Conservation (phyloP, 768 basidiomycete genomes). For the Panellus pusillus region DNA sequence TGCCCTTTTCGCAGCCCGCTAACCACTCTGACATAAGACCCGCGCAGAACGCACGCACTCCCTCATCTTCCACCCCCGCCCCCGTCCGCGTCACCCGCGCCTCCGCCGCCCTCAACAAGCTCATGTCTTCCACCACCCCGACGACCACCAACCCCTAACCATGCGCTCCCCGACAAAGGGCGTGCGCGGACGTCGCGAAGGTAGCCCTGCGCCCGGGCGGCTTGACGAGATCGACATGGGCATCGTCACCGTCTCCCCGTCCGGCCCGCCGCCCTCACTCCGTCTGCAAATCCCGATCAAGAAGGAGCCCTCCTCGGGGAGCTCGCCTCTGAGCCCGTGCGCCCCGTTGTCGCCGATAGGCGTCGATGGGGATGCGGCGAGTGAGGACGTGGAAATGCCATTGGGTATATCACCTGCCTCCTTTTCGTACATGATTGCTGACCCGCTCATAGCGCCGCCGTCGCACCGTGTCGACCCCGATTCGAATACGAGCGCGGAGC, state of each 20-base stretch:
- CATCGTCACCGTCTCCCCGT: neutral
- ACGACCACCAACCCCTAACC: neutral
- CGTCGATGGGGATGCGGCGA: neutral
- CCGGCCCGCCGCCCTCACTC: neutral
- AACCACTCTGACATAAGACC: too few species aligned
- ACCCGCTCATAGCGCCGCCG: neutral
- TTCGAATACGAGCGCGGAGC: neutral
- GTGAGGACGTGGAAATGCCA: neutral
- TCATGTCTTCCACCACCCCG: neutral
- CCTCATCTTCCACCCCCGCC: neutral
- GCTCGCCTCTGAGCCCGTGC: constrained; percentile 3
- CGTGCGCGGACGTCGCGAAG: neutral
- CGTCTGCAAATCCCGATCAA: too few species aligned
- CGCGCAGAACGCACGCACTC: neutral
- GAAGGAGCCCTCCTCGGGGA: neutral
- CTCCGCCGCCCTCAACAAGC: neutral
- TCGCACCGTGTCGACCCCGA: neutral
- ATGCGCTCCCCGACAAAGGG: neutral
- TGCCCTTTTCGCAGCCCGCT: too few species aligned
- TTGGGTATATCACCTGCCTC: neutral
- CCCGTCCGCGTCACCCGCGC: neutral
- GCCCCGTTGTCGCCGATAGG: neutral
- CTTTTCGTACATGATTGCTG: neutral
- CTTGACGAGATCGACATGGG: constrained; percentile 24
- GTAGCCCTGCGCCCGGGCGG: constrained; percentile 11